Conservation (phyloP, 306 rosid genomes). For the Boehmeria nivea region DNA sequence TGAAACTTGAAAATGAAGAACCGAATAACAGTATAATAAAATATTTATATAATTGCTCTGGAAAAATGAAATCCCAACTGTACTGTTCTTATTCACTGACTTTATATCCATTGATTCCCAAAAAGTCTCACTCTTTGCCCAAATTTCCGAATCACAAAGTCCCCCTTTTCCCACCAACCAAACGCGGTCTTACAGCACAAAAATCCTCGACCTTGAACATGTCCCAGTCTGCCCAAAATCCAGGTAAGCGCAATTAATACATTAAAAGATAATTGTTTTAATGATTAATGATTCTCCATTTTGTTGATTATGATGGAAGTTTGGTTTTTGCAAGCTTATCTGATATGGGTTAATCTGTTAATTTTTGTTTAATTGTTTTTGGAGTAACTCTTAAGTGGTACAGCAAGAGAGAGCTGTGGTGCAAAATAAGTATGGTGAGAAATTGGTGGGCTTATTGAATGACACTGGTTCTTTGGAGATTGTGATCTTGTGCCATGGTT, state of each 20-base stretch:
- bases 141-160: conserved; percentile 3
- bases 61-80: no score
- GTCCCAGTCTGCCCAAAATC: conserved; percentile 44
- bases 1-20: no score
- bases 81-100: no score
- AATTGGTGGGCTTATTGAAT: conserved; percentile 67
- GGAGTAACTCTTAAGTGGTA: conserved; percentile 28
- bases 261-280: background rate
- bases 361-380: background rate
- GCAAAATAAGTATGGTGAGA: conserved; percentile 55
- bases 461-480: conserved; percentile 55
- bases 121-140: no score
- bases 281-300: no score
- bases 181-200: conserved; percentile 9
- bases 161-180: conserved; percentile 18
- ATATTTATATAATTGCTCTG: no score
- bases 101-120: conserved; percentile 15
- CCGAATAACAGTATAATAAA: no score
- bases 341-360: background rate
- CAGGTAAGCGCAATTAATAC: conserved; percentile 36
- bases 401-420: conserved; percentile 40
- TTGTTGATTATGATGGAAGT: background rate
- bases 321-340: background rate
- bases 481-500: conserved; percentile 81
- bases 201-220: conserved; percentile 28